Conservation (phyloP, 371 early-diverging fungal species). For the Batrachochytrium dendrobatidis region DNA sequence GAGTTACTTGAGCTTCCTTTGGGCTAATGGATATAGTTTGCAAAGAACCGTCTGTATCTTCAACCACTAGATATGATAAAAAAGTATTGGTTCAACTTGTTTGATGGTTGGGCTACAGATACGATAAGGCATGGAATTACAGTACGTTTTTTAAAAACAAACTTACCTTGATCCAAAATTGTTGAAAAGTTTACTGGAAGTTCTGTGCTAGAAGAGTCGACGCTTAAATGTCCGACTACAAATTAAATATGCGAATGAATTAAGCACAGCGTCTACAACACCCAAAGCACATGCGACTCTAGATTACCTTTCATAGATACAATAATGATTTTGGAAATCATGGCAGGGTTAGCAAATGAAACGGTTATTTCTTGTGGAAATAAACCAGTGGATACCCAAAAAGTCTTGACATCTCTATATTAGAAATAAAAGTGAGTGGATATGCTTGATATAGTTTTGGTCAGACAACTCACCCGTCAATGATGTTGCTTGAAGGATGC, state of each 20-base stretch:
- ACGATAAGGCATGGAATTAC: neutral
- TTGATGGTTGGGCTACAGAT: neutral
- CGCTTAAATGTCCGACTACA: slow-evolving; percentile 10
- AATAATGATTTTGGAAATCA: slow-evolving; percentile 21
- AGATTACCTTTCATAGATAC: slow-evolving; percentile 29
- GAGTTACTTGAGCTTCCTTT: neutral
- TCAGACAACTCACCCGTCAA: slow-evolving; percentile 27
- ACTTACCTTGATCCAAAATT: slow-evolving; percentile 9
- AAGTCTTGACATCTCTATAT: slow-evolving; percentile 23
- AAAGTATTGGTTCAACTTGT: neutral
- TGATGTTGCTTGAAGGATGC: slow-evolving; percentile 25
- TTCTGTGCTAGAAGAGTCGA: slow-evolving; percentile 9
- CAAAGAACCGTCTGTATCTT: slow-evolving; percentile 12
- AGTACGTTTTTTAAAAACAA: neutral
- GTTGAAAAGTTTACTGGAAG: slow-evolving; percentile 7
- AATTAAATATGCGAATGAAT: neutral
- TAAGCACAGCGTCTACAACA: neutral
- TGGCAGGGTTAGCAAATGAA: slow-evolving; percentile 14
- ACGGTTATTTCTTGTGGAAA: slow-evolving; percentile 39
- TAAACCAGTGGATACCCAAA: slow-evolving; percentile 36
- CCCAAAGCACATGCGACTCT: neutral
- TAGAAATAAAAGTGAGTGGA: neutral
- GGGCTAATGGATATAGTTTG: slow-evolving; percentile 7
- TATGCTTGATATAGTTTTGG: neutral
- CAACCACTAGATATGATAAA: slow-evolving; percentile 2